Conservation (phyloP, 257 asterid species). For the Capsicum rhomboideum region DNA sequence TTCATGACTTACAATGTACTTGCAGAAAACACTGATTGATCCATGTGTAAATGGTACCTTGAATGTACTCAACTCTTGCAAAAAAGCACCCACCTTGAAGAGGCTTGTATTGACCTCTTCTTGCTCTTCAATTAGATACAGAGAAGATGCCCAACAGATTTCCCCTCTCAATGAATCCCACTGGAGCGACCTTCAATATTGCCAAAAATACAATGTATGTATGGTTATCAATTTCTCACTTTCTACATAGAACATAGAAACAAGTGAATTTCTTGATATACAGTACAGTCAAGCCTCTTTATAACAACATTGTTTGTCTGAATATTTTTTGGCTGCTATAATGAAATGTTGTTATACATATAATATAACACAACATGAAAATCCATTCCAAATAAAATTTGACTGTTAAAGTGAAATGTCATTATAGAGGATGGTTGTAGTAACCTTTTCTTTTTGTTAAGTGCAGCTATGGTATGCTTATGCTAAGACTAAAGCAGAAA, state of each 20-base stretch:
- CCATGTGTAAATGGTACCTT: slow-evolving; percentile 74
- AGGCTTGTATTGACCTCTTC: slow-evolving; percentile 93
- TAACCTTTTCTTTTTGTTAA: not conserved
- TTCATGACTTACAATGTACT: not conserved
- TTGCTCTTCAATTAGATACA: slow-evolving; percentile 73
- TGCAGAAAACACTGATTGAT: slow-evolving; percentile 73
- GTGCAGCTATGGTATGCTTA: slow-evolving; percentile 90
- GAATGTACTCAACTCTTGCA: slow-evolving; percentile 79
- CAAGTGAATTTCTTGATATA: not conserved
- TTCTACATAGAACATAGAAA: not conserved
- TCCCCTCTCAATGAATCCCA: slow-evolving; percentile 87
- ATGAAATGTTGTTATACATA: not conserved
- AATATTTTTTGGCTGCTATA: not conserved
- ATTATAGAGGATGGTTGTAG: not conserved
- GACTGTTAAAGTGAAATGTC: not conserved
- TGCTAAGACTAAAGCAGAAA: slow-evolving; percentile 77
- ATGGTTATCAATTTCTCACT: not conserved
- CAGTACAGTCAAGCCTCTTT: not conserved
- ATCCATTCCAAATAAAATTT: not conserved
- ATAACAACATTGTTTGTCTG: not conserved
- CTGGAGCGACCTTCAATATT: slow-evolving; percentile 81
- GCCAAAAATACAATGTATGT: slow-evolving; percentile 57
- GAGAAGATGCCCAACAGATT: slow-evolving; percentile 42
- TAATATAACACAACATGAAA: not conserved
- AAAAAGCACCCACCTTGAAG: slow-evolving; percentile 51